Base-by-base conservation (phyloP, 345 rosid species). In the Mercurialis annua region DNA sequence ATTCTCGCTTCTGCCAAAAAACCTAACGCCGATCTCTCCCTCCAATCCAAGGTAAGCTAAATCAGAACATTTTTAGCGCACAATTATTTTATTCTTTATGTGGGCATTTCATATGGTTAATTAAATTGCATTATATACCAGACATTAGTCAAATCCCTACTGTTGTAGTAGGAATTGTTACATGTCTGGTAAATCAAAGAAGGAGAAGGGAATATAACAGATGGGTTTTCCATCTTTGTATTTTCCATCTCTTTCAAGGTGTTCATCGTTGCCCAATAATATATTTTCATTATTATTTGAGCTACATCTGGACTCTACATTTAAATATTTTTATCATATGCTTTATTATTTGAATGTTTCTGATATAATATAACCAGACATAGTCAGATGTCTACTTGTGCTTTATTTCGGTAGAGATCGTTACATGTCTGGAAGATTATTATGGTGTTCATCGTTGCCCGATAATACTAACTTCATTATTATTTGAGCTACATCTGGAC, bases 401-500 rank as follows among this genome's bases (percentile, higher is more conserved):
- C 48, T 73, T 12, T 64, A 23, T 3, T 58, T 46, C 64, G 53
- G 78, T 78, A 64, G 66, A 59, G 21, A 66, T 80, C 76, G 82
- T 84, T 81, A 79, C 83, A 74, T 75, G 77, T 73, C 82, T 81
- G 83, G 84, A 34, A 80, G 59, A 78, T 42, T 31, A 64, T 73
- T 26, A 49, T 74, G 78, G 86, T 68, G 73, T 78, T 20, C 78
- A 82, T 80, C 81, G 83, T 78, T 72, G n/a, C 81, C 69, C 76
- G 74, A 64, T 75, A 60, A 18, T 73, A 73, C 62, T 15, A 30
- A 15, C 73, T 18, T 43, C 44, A 27, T 71, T 80, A 72, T 71
- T 78, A 38, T 68, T 62, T 71, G 74, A 46, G 82, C 85, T 84
- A 76, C 85, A 81, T 81, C 85, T 78, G 78, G 79, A 76, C 80